Base-by-base conservation (phyloP, 1,284 basidiomycete species). In the Trametes polyzona region DNA sequence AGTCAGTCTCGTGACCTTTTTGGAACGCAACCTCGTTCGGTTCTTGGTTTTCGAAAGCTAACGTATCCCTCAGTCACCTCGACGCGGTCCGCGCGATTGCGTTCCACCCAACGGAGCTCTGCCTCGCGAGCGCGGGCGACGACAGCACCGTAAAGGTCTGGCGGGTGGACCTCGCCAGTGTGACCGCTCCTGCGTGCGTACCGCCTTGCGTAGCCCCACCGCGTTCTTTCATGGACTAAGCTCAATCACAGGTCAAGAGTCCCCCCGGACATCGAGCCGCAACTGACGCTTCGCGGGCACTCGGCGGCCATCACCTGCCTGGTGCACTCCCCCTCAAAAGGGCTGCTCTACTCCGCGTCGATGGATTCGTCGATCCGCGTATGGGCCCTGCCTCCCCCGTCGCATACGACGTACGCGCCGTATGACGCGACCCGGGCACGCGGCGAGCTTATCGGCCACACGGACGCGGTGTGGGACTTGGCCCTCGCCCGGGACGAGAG, bases 61-160 rank as follows among this genome's bases (percentile, higher is more conserved):
- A 70, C 65, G 48, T 65, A 63, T 43, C 48, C 62, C 55, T 64
- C 67, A 96, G 94, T 73, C 96, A 99, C 73, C 80, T 98, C 62
- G 96, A 98, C 73, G 87, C 93, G 24, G 95, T 98, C 32, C 87
- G 95, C 46, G 88, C 93, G 10, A 79, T 98, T 23, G 87, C 91
- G 0, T 96, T 97, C 79, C 91, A 95, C 70, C 90, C 90, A 0
- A 88, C 79, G 29, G 91, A 94, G 63, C 75, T 94, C 47, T 87
- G 89, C 59, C 77, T 98, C 40, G 94, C 93, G 10, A 95, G 93
- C 39, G 96, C 92, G 35, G 93, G 94, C 36, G 96, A 98, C 73
- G 97, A 99, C 71, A 92, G 86, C 71, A 96, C 95, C 12, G 89
- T 99, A 64, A 99, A 98, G 75, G 86, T 98, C 60, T 99, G 96